Conservation (phyloP, 2,329 filamentous ascomycete genomes). For the Monosporascus sp. region DNA sequence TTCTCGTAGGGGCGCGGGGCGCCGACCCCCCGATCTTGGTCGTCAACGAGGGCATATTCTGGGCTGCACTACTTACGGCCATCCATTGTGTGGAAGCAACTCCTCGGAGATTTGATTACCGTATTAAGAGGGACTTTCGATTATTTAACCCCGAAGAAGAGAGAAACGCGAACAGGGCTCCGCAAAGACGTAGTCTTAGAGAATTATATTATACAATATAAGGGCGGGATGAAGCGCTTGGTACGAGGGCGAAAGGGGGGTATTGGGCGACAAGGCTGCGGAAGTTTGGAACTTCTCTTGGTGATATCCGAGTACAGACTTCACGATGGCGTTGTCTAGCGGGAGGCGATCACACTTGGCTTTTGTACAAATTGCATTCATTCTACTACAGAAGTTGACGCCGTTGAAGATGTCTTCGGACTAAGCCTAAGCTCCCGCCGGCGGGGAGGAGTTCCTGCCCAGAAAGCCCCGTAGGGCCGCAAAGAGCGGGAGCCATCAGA, state of each 20-base stretch:
- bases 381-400: constrained; percentile 6
- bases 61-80: constrained; percentile 22
- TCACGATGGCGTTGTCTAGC: constrained; percentile 12
- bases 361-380: constrained; percentile 20
- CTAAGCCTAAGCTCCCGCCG: background rate
- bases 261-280: constrained; percentile 16
- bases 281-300: constrained; percentile 12
- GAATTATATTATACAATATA: too few species aligned
- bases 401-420: background rate
- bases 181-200: too few species aligned
- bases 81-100: constrained; percentile 18
- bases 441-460: background rate
- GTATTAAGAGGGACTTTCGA: too few species aligned
- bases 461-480: background rate
- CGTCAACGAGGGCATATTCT: too few species aligned
- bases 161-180: constrained; percentile 3
- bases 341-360: constrained; percentile 18
- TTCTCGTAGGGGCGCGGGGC: too few species aligned
- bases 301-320: constrained; percentile 3
- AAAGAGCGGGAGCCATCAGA: background rate
- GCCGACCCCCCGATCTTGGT: too few species aligned
- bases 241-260: constrained; percentile 7
- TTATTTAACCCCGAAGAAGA: too few species aligned
- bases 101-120: too few species aligned
- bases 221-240: background rate